phyloP scores from a whole-genome alignment of 2,329 filamentous ascomycete species.

The Aspergillus melleus region DNA sequence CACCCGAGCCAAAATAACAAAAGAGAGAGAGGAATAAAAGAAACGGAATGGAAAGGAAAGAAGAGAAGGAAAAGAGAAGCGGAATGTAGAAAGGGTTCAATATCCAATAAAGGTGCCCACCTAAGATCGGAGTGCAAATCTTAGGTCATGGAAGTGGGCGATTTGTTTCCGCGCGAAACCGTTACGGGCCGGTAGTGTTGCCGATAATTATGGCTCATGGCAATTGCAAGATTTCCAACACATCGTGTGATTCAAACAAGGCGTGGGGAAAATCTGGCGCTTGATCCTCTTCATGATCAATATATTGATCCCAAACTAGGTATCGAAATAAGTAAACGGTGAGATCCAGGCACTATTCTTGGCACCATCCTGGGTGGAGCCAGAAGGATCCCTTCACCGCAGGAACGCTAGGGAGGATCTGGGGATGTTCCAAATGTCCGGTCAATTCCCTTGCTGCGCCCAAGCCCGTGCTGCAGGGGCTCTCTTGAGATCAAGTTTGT shows the following conservation, averaged over 20 bases:
- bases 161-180: not conserved
- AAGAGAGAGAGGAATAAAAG: not conserved
- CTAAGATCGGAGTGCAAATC: not conserved
- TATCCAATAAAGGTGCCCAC: not conserved
- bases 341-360: slow-evolving; percentile 5
- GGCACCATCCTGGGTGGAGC: slow-evolving; percentile 11
- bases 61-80: not conserved
- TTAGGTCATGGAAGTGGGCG: not conserved
- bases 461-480: slow-evolving; percentile 26
- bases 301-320: slow-evolving; percentile 13
- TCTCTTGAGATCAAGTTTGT: not conserved
- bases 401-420: slow-evolving; percentile 17
- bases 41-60: not conserved
- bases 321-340: not conserved
- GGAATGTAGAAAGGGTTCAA: not conserved
- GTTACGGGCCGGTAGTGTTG: not conserved
- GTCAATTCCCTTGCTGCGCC: slow-evolving; percentile 27
- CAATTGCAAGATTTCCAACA: not conserved
- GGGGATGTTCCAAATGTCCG: slow-evolving; percentile 19
- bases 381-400: slow-evolving; percentile 6
- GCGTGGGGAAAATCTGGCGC: not conserved
- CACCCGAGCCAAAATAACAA: not conserved
- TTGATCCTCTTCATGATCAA: slow-evolving; percentile 4
- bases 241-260: not conserved
- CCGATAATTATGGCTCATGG: not conserved